These are phyloP conservation scores for Trametes villosa DNA, from an alignment of 768 basidiomycete species.

Conservation along the genomic window DNA sequence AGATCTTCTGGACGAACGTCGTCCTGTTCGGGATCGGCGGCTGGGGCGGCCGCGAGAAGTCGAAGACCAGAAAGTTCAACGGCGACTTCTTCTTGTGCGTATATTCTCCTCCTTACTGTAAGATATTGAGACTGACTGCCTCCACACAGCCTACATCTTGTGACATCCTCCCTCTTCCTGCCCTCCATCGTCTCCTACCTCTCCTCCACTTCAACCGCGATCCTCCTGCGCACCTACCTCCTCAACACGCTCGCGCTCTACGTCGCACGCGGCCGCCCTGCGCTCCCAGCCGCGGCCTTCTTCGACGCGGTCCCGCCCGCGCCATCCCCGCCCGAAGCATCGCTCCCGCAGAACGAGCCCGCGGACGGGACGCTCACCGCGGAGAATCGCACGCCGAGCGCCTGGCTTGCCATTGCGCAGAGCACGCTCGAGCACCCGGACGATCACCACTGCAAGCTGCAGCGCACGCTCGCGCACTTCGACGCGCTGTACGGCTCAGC, in stretches of 20 bases:
- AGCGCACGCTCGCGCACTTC: constrained; percentile 53
- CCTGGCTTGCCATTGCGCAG: constrained; percentile 60
- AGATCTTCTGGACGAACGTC: constrained; percentile 57
- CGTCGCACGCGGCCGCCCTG: constrained; percentile 51
- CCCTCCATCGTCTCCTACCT: constrained; percentile 47
- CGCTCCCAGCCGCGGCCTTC: constrained; percentile 45
- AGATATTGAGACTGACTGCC: not conserved
- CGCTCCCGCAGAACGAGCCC: constrained; percentile 28
- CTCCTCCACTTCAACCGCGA: constrained; percentile 47
- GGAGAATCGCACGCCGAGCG: constrained; percentile 48
- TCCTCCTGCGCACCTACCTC: constrained; percentile 63
- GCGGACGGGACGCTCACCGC: constrained; percentile 35
- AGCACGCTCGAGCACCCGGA: constrained; percentile 57
- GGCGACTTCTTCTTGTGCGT: constrained; percentile 65
- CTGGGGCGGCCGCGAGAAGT: constrained; percentile 46
- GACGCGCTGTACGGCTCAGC: constrained; percentile 49
- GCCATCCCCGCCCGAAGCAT: constrained; percentile 29
- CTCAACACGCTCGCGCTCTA: constrained; percentile 54
- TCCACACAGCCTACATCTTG: constrained; percentile 55
- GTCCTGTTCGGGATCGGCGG: constrained; percentile 61
- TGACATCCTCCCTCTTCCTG: constrained; percentile 70
- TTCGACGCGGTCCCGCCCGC: constrained; percentile 45
- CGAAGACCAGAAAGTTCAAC: constrained; percentile 39
- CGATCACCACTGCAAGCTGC: constrained; percentile 54
- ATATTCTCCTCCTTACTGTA: not conserved